Evolutionary conservation across 1,284 basidiomycete species (phyloP).

Genomic region (Papiliotrema nemorosa): DNA sequence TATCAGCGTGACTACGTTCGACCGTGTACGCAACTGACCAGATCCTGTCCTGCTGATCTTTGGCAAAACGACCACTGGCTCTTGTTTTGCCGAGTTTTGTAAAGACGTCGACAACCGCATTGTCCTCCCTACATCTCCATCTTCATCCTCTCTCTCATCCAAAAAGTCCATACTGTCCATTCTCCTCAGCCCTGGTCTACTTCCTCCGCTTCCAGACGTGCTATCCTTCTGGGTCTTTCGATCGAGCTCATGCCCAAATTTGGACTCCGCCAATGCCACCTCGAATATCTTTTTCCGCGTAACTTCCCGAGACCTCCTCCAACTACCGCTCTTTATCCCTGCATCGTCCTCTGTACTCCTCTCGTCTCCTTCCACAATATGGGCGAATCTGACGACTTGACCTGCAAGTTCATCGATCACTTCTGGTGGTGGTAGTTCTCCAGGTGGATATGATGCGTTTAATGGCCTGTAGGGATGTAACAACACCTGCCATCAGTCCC

Average conservation of each 20-base stretch:
- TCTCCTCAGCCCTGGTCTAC: slow-evolving; percentile 31
- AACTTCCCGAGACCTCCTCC: slow-evolving; percentile 38
- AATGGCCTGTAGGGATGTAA: slow-evolving; percentile 37
- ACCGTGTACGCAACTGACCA: too few relatives aligned
- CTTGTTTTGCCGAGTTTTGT: slow-evolving; percentile 34
- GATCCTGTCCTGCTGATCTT: too few relatives aligned
- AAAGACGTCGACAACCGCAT: slow-evolving; percentile 34
- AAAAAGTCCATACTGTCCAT: slow-evolving; percentile 42
- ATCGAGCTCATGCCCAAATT: slow-evolving; percentile 25
- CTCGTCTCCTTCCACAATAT: background rate
- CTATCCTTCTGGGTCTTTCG: slow-evolving; percentile 28
- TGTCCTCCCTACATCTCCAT: background rate
- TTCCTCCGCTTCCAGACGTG: slow-evolving; percentile 7
- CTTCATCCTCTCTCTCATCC: slow-evolving; percentile 21
- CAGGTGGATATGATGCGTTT: slow-evolving; percentile 39
- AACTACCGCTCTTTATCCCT: slow-evolving; percentile 6
- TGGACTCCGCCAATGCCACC: slow-evolving; percentile 37
- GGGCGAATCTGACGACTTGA: slow-evolving; percentile 26
- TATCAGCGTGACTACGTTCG: too few relatives aligned
- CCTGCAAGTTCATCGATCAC: slow-evolving; percentile 43
- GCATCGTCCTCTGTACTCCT: too few relatives aligned
- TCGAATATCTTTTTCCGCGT: slow-evolving; percentile 40
- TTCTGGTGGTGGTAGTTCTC: slow-evolving; percentile 38
- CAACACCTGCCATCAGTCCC: slow-evolving; percentile 9
- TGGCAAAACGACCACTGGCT: background rate